Conservation (phyloP, 2,329 filamentous ascomycete species). For the Pseudogymnoascus sp. region DNA sequence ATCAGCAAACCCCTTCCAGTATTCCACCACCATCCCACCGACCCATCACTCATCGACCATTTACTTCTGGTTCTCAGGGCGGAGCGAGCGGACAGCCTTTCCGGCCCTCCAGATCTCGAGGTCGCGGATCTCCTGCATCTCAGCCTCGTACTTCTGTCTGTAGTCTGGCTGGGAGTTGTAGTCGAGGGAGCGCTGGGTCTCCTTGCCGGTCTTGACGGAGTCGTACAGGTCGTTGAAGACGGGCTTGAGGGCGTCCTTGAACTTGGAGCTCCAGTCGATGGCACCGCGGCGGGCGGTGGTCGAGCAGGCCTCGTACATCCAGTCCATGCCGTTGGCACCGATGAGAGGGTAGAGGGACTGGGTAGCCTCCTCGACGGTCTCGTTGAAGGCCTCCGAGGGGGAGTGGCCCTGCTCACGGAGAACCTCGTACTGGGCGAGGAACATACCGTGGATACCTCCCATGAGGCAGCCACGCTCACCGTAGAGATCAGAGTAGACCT, state of each 20-base stretch:
- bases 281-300: conserved; percentile 96
- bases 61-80: conserved; percentile 77
- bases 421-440: conserved; percentile 99
- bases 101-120: conserved; percentile 99
- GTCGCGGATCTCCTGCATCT: conserved; percentile 97
- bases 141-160: conserved; percentile 92
- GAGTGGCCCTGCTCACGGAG: conserved; percentile 97
- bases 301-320: conserved; percentile 99
- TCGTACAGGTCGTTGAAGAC: conserved; percentile 98
- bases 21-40: conserved; percentile 15
- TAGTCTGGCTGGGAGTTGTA: conserved; percentile 97
- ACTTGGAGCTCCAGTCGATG: conserved; percentile 95
- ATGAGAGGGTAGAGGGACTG: conserved; percentile 98
- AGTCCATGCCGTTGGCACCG: conserved; percentile 97
- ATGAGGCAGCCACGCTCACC: conserved; percentile 99
- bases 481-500: conserved; percentile 99
- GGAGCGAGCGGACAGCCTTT: conserved; percentile 87
- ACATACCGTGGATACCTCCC: conserved; percentile 99
- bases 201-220: conserved; percentile 79
- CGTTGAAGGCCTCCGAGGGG: conserved; percentile 99
- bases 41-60: conserved; percentile 12
- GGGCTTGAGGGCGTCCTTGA: conserved; percentile 98
- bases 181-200: conserved; percentile 93
- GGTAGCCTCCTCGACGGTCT: conserved; percentile 99
- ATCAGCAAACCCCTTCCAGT: conserved; percentile 13